Evolutionary conservation across 495 filamentous ascomycete species (phyloP).

Genomic region (Pseudomonodictys pantanalensis): DNA sequence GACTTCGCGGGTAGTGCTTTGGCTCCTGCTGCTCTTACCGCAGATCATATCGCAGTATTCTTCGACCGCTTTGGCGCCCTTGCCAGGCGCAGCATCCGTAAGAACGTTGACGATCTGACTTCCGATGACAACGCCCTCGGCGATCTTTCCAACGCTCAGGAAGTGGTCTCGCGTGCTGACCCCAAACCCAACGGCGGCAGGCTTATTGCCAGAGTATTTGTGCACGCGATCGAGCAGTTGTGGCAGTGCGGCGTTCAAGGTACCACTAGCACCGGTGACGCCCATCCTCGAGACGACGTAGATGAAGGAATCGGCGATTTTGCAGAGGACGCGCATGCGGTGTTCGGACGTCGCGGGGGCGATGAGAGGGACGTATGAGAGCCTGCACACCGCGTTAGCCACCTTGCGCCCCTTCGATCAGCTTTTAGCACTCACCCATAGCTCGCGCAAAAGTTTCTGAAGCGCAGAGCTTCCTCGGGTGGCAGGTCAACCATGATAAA

Average conservation of each 20-base stretch:
- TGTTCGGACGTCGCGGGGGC: slow-evolving; percentile 88
- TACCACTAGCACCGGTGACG: slow-evolving; percentile 85
- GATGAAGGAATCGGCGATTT: slow-evolving; percentile 97
- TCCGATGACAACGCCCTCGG: slow-evolving; percentile 97
- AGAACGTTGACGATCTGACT: slow-evolving; percentile 86
- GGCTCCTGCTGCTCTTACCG: slow-evolving; percentile 43
- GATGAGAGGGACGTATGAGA: slow-evolving; percentile 94
- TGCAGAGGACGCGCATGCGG: slow-evolving; percentile 92
- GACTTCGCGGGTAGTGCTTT: slow-evolving; percentile 54
- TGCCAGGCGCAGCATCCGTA: slow-evolving; percentile 63
- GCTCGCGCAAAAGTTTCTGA: slow-evolving; percentile 77
- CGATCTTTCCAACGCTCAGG: slow-evolving; percentile 71
- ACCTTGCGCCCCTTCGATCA: background rate
- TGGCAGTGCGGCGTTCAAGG: slow-evolving; percentile 73
- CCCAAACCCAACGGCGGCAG: slow-evolving; percentile 90
- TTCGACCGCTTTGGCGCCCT: slow-evolving; percentile 71
- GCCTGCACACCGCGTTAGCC: slow-evolving; percentile 42
- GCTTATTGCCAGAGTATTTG: slow-evolving; percentile 82
- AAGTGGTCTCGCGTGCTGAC: slow-evolving; percentile 96
- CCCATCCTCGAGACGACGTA: slow-evolving; percentile 99
- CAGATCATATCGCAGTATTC: slow-evolving; percentile 82
- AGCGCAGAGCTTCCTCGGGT: slow-evolving; percentile 92
- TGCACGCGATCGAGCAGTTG: slow-evolving; percentile 83
- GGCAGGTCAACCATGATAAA: slow-evolving; percentile 98
- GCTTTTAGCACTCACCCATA: slow-evolving; percentile 6